Base-by-base conservation (phyloP, 306 rosid species). In the Begonia loranthoides region DNA sequence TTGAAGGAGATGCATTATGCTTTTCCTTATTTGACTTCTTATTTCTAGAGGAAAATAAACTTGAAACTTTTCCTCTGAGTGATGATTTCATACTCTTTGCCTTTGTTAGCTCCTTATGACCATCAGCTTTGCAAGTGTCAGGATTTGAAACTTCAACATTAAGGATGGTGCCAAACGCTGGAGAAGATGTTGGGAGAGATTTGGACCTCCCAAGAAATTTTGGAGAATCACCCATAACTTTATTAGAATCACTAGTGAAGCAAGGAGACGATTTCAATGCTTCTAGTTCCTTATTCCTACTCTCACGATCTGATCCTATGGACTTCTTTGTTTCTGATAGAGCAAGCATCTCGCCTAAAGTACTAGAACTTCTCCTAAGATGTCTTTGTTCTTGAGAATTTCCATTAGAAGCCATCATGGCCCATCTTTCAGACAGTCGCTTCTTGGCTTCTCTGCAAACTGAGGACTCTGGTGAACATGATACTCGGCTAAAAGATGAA, bases 281-380 rank as follows among this genome's bases (percentile, higher is more conserved):
- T 55, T 80, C 88, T 62, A 58, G 77, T 17, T 73, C 81, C 51
- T 69, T 76, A 56, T 46, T 53, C 52, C 39, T 1, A 68, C 45
- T 54, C 56, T 65, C 73, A 66, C 55, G 71, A 59, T 58, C 72
- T 64, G 76, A 59, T 62, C 67, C 52, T 13, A 46, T 51, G 8
- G 75, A 56, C 67, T 80, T 92, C 80, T 74, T 92, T 55, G 49
- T 44, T 59, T 76, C 80, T 8, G 81, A 72, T 55, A 92, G 83
- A 44, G 94, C 82, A 48, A 92, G 99, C 99, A 92, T 83, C 64
- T 92, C 99, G 21, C 96, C 96, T 64, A 92, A 67, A 12, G 99
- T 86, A 70, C 85, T 74, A 21, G 94, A 80, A 71, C 73, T 79
- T 71, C 81, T 75, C 36, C 72, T 50, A 9, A 58, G 54, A 59